Evolutionary conservation across 371 early-diverging fungal genomes (phyloP).

Genomic region (Nematocida sp.): DNA sequence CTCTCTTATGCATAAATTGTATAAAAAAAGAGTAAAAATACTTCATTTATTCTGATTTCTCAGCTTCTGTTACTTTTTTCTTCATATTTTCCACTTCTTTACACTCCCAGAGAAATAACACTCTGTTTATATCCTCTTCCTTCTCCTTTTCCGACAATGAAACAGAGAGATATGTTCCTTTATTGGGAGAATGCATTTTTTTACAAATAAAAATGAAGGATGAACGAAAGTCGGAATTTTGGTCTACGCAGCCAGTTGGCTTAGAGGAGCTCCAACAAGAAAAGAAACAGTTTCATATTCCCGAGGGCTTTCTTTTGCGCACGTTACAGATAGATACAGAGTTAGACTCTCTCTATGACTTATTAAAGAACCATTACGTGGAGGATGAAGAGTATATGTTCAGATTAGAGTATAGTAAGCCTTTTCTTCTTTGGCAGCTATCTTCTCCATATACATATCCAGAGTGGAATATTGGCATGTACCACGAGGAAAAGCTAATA

Average conservation of each 20-base stretch:
- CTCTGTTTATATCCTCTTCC: constrained; percentile 26
- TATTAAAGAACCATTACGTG: constrained; percentile 63
- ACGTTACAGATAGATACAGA: constrained; percentile 32
- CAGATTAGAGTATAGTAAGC: constrained; percentile 56
- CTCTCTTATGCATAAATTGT: no score
- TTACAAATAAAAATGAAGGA: constrained; percentile 46
- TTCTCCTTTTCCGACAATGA: constrained; percentile 31
- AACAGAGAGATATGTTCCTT: constrained; percentile 3
- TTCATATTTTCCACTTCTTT: constrained; percentile 11
- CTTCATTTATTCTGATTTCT: constrained; percentile 1
- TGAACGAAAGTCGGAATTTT: constrained; percentile 53
- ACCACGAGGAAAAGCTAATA: constrained; percentile 36
- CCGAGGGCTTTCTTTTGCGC: constrained; percentile 48
- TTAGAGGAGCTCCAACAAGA: constrained; percentile 5
- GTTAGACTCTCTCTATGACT: constrained; percentile 23
- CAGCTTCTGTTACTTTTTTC: constrained; percentile 11
- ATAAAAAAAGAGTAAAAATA: constrained; percentile 5
- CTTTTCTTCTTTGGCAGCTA: constrained; percentile 60
- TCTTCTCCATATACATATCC: constrained; percentile 18
- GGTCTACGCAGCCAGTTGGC: constrained; percentile 64
- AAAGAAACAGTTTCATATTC: constrained; percentile 18
- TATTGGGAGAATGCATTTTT: constrained; percentile 20
- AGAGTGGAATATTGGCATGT: constrained; percentile 60
- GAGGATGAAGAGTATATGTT: constrained; percentile 50
- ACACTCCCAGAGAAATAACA: not conserved